These are phyloP conservation scores for Physaria fendleri DNA, from an alignment of 345 rosid genomes.

Conservation along the genomic window DNA sequence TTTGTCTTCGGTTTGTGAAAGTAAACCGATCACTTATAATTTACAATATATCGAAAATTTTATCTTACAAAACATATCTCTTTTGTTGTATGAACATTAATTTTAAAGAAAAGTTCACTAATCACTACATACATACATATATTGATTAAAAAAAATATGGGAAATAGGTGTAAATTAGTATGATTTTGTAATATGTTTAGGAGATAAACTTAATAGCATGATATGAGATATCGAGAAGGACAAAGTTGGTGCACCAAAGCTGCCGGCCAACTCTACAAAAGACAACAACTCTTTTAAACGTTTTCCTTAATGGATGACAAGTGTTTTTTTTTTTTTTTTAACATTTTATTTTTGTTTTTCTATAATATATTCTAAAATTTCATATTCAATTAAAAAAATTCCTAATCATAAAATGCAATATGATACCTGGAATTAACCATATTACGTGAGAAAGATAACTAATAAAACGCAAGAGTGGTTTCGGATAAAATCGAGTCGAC, in stretches of 20 bases:
- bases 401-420: constrained; percentile 1
- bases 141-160: neutral
- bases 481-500: too few relatives aligned
- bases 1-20: too few relatives aligned
- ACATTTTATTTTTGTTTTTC: too few relatives aligned
- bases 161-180: neutral
- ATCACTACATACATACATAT: too few relatives aligned
- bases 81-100: too few relatives aligned
- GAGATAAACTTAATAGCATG: neutral
- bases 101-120: too few relatives aligned
- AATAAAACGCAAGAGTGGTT: neutral
- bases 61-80: too few relatives aligned
- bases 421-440: neutral
- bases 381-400: neutral
- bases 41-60: too few relatives aligned
- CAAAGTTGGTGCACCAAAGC: constrained; percentile 19
- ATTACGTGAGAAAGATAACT: neutral
- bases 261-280: constrained; percentile 28
- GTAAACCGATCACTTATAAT: too few relatives aligned
- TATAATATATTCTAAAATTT: neutral
- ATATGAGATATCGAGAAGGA: neutral
- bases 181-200: neutral
- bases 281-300: constrained; percentile 17
- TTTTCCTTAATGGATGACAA: constrained; percentile 19
- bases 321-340: neutral